phyloP scores from a whole-genome alignment of 1,139 yeast species.

The Torulaspora globosa region DNA sequence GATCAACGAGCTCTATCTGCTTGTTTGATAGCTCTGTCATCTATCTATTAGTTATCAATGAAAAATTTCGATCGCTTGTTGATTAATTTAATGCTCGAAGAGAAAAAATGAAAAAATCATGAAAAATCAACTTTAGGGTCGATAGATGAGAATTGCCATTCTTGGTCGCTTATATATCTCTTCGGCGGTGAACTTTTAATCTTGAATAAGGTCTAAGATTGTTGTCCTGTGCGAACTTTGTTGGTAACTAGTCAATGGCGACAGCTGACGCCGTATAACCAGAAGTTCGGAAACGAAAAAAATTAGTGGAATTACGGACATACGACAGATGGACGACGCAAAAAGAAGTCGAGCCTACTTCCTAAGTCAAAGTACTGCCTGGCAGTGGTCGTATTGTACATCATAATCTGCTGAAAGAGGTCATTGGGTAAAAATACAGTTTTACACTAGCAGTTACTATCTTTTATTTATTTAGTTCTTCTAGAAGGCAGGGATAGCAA shows the following conservation, averaged over 20 bases:
- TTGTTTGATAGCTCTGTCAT: constrained; percentile 5
- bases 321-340: not conserved
- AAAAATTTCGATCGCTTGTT: constrained; percentile 2
- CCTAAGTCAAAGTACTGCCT: not conserved
- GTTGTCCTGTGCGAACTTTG: not conserved
- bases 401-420: not conserved
- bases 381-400: not conserved
- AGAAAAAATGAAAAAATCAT: constrained; percentile 1
- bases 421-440: not conserved
- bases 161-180: not conserved
- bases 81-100: not conserved
- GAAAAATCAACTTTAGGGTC: not conserved
- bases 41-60: not conserved
- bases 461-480: too few species aligned
- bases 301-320: not conserved
- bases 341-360: not conserved
- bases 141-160: not conserved
- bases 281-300: constrained; percentile 1
- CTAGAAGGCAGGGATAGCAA: too few species aligned
- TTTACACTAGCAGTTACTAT: too few species aligned
- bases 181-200: not conserved
- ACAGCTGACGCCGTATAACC: constrained; percentile 4
- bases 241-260: not conserved
- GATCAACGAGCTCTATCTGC: constrained; percentile 15
- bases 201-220: not conserved